Percentiles rank a stretch among this genome's conserved stretches.
Conservation (phyloP, 352 stramenopile genomes). For the Elongisporangium undulatum region DNA sequence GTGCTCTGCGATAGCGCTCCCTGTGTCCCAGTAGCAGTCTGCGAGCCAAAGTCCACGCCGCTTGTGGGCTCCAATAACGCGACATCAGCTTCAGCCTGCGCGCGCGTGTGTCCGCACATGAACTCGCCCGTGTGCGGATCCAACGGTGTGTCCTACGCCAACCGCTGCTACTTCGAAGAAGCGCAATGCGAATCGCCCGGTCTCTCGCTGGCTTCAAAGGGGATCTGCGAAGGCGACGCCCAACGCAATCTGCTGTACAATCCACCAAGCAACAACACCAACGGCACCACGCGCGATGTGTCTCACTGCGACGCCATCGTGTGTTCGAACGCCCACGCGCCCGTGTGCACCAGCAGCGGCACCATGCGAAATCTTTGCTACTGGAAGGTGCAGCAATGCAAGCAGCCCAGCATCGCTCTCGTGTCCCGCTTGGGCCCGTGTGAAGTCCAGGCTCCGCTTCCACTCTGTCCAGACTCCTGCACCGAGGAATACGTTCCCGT, state of each 20-base stretch:
- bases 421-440: conserved; percentile 26
- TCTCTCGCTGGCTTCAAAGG: conserved; percentile 13
- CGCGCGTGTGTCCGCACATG: conserved; percentile 26
- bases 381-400: conserved; percentile 25
- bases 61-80: neutral
- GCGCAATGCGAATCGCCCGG: conserved; percentile 23
- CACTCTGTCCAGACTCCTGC: conserved; percentile 29
- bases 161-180: conserved; percentile 47
- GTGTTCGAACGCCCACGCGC: conserved; percentile 35
- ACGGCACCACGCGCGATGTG: neutral
- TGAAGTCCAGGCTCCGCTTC: conserved; percentile 8
- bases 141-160: conserved; percentile 38
- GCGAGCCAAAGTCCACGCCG: conserved; percentile 19
- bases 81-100: conserved; percentile 12
- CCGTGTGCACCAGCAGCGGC: conserved; percentile 40
- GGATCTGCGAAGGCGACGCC: conserved; percentile 24
- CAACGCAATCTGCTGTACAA: conserved; percentile 30
- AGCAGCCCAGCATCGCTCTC: conserved; percentile 6
- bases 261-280: neutral
- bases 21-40: conserved; percentile 42
- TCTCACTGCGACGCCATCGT: conserved; percentile 18
- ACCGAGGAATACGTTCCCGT: conserved; percentile 34
- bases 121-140: conserved; percentile 42
- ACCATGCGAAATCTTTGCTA: conserved; percentile 49
- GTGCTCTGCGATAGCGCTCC: conserved; percentile 25